A percentile compares a stretch with the other conserved stretches of the same genome.
phyloP scores from a whole-genome alignment of 225 moss, liverwort and hornwort species.

The Pseudisothecium myosuroides region DNA sequence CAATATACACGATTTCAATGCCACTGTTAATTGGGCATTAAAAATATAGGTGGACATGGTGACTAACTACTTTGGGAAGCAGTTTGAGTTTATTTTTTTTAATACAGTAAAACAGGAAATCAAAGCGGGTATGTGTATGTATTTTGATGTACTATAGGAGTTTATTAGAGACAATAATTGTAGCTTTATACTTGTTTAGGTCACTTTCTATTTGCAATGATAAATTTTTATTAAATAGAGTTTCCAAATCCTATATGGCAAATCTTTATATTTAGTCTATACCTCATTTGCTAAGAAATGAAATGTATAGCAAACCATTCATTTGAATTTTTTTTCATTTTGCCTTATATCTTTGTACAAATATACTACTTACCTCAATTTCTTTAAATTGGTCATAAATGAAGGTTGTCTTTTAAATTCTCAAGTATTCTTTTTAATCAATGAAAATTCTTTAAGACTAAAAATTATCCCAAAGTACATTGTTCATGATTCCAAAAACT shows the following conservation, averaged over 20 bases:
- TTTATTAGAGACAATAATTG: neutral
- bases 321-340: neutral
- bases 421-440: neutral
- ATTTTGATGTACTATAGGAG: neutral
- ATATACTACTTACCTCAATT: neutral
- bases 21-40: too few species aligned
- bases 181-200: neutral
- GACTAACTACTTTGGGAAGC: neutral
- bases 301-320: neutral
- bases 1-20: neutral
- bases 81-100: neutral
- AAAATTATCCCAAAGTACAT: neutral
- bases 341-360: neutral
- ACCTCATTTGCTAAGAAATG: neutral
- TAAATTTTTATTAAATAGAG: neutral
- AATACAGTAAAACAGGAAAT: neutral
- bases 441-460: neutral
- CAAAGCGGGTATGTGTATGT: neutral
- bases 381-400: neutral
- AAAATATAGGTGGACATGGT: neutral
- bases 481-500: neutral
- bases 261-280: neutral
- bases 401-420: neutral
- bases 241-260: neutral
- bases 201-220: neutral